Evolutionary conservation across 306 rosid species (phyloP).

Genomic region (Lathyrus tuberosus): DNA sequence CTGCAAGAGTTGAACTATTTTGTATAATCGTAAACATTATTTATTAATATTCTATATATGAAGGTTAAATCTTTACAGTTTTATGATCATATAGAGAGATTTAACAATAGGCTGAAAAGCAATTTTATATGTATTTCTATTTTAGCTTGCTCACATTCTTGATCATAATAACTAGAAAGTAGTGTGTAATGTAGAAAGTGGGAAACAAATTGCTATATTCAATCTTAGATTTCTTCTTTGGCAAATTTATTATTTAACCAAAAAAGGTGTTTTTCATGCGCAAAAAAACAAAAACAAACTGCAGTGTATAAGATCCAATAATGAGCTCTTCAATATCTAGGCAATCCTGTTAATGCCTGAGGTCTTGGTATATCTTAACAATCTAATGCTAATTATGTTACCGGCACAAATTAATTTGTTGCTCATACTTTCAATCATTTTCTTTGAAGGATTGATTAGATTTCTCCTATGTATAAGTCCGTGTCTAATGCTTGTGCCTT

Average conservation of each 20-base stretch:
- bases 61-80: slow-evolving; percentile 23
- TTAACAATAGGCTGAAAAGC: slow-evolving; percentile 9
- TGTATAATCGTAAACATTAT: slow-evolving; percentile 1
- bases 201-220: slow-evolving; percentile 29
- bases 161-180: not conserved
- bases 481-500: not conserved
- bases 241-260: slow-evolving; percentile 22
- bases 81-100: slow-evolving; percentile 8
- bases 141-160: slow-evolving; percentile 13
- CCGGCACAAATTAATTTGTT: slow-evolving; percentile 1
- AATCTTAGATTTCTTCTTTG: slow-evolving; percentile 10
- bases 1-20: slow-evolving; percentile 14
- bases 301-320: slow-evolving; percentile 6
- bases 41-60: slow-evolving; percentile 20
- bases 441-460: not conserved
- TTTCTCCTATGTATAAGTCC: not conserved
- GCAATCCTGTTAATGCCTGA: slow-evolving; percentile 6
- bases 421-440: not conserved
- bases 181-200: slow-evolving; percentile 19
- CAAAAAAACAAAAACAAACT: not conserved
- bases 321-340: slow-evolving; percentile 7
- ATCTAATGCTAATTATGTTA: slow-evolving; percentile 24
- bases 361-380: slow-evolving; percentile 12
- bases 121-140: slow-evolving; percentile 2
- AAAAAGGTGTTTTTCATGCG: not conserved